Evolutionary conservation across 345 rosid genomes (phyloP).

Genomic region (Brassica carinata): DNA sequence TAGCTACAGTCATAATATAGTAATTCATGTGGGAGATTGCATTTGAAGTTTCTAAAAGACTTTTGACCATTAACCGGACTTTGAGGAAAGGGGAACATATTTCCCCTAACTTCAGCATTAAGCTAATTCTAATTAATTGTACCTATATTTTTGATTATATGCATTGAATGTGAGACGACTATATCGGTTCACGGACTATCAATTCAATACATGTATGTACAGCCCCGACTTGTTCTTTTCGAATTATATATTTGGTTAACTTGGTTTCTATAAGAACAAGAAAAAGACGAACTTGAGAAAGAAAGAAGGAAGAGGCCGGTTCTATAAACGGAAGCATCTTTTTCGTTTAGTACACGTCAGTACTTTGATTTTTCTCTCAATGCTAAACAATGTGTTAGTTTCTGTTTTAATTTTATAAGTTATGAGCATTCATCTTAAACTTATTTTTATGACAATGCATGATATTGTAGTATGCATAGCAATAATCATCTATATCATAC

Average conservation of each 20-base stretch:
- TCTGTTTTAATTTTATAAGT: neutral
- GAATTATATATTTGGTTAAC: slow-evolving; percentile 18
- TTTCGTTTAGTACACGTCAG: slow-evolving; percentile 20
- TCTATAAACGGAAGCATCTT: slow-evolving; percentile 31
- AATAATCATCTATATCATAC: neutral
- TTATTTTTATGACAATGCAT: neutral
- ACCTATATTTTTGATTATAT: slow-evolving; percentile 4
- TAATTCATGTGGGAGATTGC: slow-evolving; percentile 25
- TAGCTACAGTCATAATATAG: slow-evolving; percentile 23
- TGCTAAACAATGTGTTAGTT: slow-evolving; percentile 5
- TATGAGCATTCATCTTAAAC: neutral
- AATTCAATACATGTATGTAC: slow-evolving; percentile 35
- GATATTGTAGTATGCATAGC: neutral
- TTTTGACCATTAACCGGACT: slow-evolving; percentile 41
- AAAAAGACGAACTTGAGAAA: slow-evolving; percentile 18
- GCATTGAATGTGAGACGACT: slow-evolving; percentile 34
- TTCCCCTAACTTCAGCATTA: slow-evolving; percentile 42
- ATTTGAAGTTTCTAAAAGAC: slow-evolving; percentile 35
- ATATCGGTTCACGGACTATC: slow-evolving; percentile 35
- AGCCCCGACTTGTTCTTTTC: slow-evolving; percentile 32
- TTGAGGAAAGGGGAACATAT: slow-evolving; percentile 40
- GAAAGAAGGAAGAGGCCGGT: slow-evolving; percentile 6
- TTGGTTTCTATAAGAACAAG: slow-evolving; percentile 21
- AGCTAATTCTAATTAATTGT: slow-evolving; percentile 21
- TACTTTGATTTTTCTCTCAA: neutral